Evolutionary conservation across 331 rosid species (phyloP).

Genomic region (Stylosanthes scabra): DNA sequence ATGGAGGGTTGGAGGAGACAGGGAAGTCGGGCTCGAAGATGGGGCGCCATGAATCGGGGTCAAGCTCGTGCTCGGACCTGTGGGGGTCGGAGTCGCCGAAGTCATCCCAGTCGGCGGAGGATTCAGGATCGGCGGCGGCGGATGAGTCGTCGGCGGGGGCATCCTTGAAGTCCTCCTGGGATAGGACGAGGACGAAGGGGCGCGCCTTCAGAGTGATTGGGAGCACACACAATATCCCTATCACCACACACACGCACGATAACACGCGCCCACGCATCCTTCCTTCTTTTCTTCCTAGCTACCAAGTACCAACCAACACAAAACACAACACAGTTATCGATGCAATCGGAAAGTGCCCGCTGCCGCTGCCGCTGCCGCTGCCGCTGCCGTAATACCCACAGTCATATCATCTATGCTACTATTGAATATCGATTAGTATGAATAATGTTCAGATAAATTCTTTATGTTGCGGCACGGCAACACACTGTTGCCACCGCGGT

Average conservation of each 20-base stretch:
- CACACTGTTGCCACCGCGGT: background rate
- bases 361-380: too few species aligned
- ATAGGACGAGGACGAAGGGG: constrained; percentile 69
- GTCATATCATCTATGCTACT: too few species aligned
- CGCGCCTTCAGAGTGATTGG: constrained; percentile 59
- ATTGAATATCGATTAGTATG: background rate
- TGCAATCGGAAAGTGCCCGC: too few species aligned
- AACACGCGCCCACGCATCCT: constrained; percentile 53
- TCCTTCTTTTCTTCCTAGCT: too few species aligned
- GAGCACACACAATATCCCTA: constrained; percentile 53
- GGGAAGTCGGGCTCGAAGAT: constrained; percentile 75
- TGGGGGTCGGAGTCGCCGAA: constrained; percentile 70
- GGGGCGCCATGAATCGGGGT: constrained; percentile 96
- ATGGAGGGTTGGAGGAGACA: background rate
- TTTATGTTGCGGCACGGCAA: background rate
- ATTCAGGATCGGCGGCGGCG: constrained; percentile 64
- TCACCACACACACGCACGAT: constrained; percentile 45
- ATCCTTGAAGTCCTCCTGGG: constrained; percentile 77
- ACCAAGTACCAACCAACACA: too few species aligned
- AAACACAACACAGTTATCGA: too few species aligned
- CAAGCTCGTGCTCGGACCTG: constrained; percentile 81
- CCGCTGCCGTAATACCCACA: too few species aligned
- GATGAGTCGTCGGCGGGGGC: constrained; percentile 48
- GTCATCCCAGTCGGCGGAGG: constrained; percentile 89
- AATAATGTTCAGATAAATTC: background rate